A percentile compares a stretch with the other conserved stretches of the same genome.
These are phyloP conservation scores for Phytopythium helicoides DNA, from an alignment of 352 stramenopile species.

Conservation along the genomic window DNA sequence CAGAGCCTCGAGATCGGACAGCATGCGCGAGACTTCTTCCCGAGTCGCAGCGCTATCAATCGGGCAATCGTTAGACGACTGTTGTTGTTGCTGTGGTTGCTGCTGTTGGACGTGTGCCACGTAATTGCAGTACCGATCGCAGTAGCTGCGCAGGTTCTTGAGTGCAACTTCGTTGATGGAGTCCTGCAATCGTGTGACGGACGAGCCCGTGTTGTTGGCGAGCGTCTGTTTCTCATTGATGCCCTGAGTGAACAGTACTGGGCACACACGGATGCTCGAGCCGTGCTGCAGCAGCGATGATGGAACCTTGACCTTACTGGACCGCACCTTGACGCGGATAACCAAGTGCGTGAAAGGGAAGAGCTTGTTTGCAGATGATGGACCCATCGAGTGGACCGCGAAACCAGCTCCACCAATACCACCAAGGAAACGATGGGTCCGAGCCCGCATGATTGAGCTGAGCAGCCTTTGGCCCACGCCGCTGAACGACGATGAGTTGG, in stretches of 20 bases:
- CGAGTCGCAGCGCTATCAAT: slow-evolving; percentile 24
- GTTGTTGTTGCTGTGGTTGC: slow-evolving; percentile 17
- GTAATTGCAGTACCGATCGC: slow-evolving; percentile 79
- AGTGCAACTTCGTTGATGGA: slow-evolving; percentile 81
- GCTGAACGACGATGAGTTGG: slow-evolving; percentile 60
- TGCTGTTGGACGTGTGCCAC: slow-evolving; percentile 38
- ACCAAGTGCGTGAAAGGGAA: slow-evolving; percentile 72
- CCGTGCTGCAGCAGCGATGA: slow-evolving; percentile 51
- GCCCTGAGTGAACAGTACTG: slow-evolving; percentile 84
- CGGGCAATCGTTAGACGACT: not conserved
- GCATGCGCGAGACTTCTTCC: slow-evolving; percentile 52
- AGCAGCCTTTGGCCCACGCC: slow-evolving; percentile 64
- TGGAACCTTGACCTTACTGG: slow-evolving; percentile 70
- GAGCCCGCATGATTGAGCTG: slow-evolving; percentile 68
- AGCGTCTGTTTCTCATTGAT: slow-evolving; percentile 94
- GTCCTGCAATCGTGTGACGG: slow-evolving; percentile 74
- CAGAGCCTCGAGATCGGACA: slow-evolving; percentile 67
- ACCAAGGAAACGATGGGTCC: slow-evolving; percentile 58
- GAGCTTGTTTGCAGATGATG: slow-evolving; percentile 44
- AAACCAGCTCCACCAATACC: slow-evolving; percentile 21
- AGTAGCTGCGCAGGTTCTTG: slow-evolving; percentile 62
- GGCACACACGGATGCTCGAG: slow-evolving; percentile 59
- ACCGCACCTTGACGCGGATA: slow-evolving; percentile 81
- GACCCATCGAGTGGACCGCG: slow-evolving; percentile 36
- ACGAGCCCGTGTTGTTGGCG: slow-evolving; percentile 86